Base-by-base conservation (phyloP, 305 asterid genomes). In the Euphrasia arctica region DNA sequence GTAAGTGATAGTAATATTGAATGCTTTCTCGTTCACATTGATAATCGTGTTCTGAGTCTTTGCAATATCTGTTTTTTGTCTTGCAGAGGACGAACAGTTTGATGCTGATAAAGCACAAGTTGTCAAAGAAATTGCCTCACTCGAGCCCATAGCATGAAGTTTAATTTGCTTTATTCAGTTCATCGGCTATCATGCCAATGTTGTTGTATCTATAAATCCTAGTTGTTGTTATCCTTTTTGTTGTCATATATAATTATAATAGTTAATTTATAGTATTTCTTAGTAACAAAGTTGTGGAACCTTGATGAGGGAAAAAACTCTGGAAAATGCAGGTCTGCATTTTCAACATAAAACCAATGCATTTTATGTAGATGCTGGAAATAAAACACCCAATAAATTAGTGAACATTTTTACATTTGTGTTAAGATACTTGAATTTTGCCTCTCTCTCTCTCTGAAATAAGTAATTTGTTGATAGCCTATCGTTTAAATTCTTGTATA, bases 91-190 rank as follows among this genome's bases (percentile, higher is more conserved):
- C 29, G 97, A 88, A 59, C 95, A 86, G 75, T 93, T 93, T 70
- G 97, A 93, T 76, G 95, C 96, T 2, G 96, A 93, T 72, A 93
- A 93, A 80, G 88, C 96, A n/a, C 95, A 84, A 78, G 99, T 93
- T 3, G 89, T 93, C 11, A 88, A 71, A 83, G 97, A 93, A 78
- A 93, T 93, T 32, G 89, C 96, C 4, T 91, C 85, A n/a, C 96
- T 93, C 22, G 96, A 88, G 79, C 95, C 95, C 18, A 88, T 61
- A 45, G 63, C 68, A 47, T 74, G 68, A 77, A 54, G 62, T 18
- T 18, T 18, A 18, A 18, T 54, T 48, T 27, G 72, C 68, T 39
- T 43, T 45, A 2, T 74, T 52, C 51, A 59, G 58, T 70, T 66
- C 61, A 9, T 60, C 52, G 64, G 69, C 64, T 54, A 11, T 6